Percentiles rank a stretch among this genome's conserved stretches.
Conservation (phyloP, 371 early-diverging fungal species). For the Entomophthora muscae region DNA sequence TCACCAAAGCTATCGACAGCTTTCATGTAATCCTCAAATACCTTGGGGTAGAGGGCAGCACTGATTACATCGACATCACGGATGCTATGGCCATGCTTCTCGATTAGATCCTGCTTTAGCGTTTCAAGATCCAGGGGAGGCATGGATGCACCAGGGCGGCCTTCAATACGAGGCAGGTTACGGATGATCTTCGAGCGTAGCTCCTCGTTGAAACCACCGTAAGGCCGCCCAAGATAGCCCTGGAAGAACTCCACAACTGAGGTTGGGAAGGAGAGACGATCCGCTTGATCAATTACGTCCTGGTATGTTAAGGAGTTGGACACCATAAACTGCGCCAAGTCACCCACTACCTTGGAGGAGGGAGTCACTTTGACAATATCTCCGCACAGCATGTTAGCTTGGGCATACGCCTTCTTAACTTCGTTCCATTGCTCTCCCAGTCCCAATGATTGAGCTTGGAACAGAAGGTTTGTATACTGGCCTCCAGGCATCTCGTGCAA, state of each 20-base stretch:
- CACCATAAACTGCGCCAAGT: conserved; percentile 93
- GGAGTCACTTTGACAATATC: conserved; percentile 95
- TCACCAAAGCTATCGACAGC: conserved; percentile 60
- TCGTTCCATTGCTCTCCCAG: conserved; percentile 84
- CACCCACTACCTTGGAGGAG: conserved; percentile 91
- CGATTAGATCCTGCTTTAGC: conserved; percentile 48
- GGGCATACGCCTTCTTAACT: conserved; percentile 76
- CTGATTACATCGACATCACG: conserved; percentile 72
- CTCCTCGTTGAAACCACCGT: conserved; percentile 86
- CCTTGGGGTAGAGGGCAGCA: conserved; percentile 84
- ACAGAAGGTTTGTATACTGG: conserved; percentile 91
- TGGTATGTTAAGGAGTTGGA: conserved; percentile 55
- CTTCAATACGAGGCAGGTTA: conserved; percentile 51
- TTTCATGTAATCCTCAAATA: conserved; percentile 75
- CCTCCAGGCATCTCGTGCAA: conserved; percentile 94
- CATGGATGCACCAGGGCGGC: conserved; percentile 73
- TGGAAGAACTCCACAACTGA: conserved; percentile 92
- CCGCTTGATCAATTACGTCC: conserved; percentile 57
- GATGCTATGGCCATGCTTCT: conserved; percentile 53
- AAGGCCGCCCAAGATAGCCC: conserved; percentile 83
- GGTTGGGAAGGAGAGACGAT: conserved; percentile 70
- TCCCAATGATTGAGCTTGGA: conserved; percentile 86
- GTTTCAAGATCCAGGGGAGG: conserved; percentile 53
- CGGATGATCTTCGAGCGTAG: conserved; percentile 66
- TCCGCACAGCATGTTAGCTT: conserved; percentile 82